Evolutionary conservation across 495 filamentous ascomycete genomes (phyloP), one percentile per base, ranked within the genome.

Genomic region (Tetracladium setigerum): DNA sequence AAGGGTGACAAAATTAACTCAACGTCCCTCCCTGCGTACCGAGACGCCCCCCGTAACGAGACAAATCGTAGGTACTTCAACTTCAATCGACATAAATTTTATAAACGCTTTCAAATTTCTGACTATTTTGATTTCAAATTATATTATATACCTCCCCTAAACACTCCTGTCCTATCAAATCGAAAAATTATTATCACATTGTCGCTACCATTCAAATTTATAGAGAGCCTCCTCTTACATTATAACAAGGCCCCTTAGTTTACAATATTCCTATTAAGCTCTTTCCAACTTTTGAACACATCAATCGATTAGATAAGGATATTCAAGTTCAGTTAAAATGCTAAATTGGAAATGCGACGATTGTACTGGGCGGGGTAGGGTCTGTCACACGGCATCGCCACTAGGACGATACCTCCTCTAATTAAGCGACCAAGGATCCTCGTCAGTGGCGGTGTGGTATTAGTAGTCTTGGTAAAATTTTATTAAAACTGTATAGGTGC

Each of bases 41-140:
- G n/a, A n/a, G n/a, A n/a, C n/a, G n/a, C 19, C 45, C n/a, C 36
- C 45, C 24, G 35, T 47, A 47, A 47, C 45, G 45, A 47, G 36
- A 47, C 45, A 47, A 47, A 41, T 31, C 36, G 45, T 47, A 47
- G 45, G 45, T 47, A 47, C 45, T 47, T 47, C 35, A 2, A 47
- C 22, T 40, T 47, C 37, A 47, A 47, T 14, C 27, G 45, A 47
- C 24, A 31, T 47, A 19, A 47, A 47, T 40, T 40, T 27, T 40
- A 40, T 47, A 32, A 43, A 42, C 30, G 11, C 40, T 19, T 16
- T 27, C 18, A 43, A 49, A 43, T 43, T 49, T 49, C 38, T 49
- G 43, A 42, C 18, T 19, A 48, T 48, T 48, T 48, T 48, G 15
- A 40, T 48, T 48, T 48, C 17, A 48, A n/a, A n/a, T n/a, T 48